A percentile compares a stretch with the other conserved stretches of the same genome.
Evolutionary conservation across 306 rosid genomes (phyloP).

Genomic region (Chamaecrista fasciculata): DNA sequence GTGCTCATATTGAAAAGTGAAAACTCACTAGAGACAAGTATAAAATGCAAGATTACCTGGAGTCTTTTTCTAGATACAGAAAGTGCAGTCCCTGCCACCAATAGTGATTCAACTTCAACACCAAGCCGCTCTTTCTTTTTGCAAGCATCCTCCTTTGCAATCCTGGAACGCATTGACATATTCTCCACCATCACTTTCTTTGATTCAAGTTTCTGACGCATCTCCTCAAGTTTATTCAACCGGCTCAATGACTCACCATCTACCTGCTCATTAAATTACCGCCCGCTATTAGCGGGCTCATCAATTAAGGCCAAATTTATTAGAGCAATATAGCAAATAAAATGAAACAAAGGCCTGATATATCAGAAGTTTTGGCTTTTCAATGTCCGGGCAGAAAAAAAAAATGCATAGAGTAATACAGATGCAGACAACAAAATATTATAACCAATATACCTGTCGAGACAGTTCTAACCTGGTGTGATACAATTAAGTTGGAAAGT

Average conservation of each 20-base stretch:
- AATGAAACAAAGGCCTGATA: background rate
- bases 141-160: constrained; percentile 59
- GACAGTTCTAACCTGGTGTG: background rate
- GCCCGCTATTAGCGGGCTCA: constrained; percentile 66
- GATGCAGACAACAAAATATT: background rate
- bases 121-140: constrained; percentile 77
- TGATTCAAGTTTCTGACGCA: constrained; percentile 76
- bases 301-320: constrained; percentile 39
- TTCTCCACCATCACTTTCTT: constrained; percentile 56
- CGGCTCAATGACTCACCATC: constrained; percentile 68
- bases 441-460: background rate
- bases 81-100: constrained; percentile 79
- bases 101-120: constrained; percentile 66
- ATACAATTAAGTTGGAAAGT: background rate
- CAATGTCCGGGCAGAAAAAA: background rate
- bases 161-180: constrained; percentile 45
- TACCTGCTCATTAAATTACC: constrained; percentile 62
- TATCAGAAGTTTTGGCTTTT: background rate
- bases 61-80: constrained; percentile 71
- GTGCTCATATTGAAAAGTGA: background rate
- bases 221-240: constrained; percentile 69
- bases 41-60: constrained; percentile 51
- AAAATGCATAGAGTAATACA: background rate
- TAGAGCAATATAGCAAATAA: background rate
- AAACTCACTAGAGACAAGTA: background rate